A percentile compares a stretch with the other conserved stretches of the same genome.
These are phyloP conservation scores for Otatea glauca DNA, from an alignment of 176 grass and related monocot species.

Conservation along the genomic window DNA sequence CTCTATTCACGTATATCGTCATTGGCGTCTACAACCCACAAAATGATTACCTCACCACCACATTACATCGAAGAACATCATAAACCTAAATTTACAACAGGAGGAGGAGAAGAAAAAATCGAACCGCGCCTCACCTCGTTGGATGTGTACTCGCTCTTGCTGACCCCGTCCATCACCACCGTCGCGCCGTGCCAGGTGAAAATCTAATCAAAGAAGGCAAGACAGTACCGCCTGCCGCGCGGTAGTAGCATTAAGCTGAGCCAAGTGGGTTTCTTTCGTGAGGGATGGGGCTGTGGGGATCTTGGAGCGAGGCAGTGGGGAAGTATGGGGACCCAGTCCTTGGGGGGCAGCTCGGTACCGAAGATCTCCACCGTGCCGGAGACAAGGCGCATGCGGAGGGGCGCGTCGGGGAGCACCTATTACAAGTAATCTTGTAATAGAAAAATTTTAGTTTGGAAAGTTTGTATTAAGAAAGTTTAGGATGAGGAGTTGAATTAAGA, in stretches of 20 bases:
- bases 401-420: slow-evolving; percentile 69
- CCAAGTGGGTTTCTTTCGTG: neutral
- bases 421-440: too few relatives aligned
- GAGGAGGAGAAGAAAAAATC: neutral
- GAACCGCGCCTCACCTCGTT: slow-evolving; percentile 62
- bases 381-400: slow-evolving; percentile 80
- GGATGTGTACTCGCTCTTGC: slow-evolving; percentile 85
- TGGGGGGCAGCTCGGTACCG: slow-evolving; percentile 82
- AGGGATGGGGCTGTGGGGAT: slow-evolving; percentile 52
- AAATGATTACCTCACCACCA: neutral
- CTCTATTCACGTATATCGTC: slow-evolving; percentile 86
- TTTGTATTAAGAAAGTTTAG: too few relatives aligned
- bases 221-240: neutral
- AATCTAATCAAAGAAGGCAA: slow-evolving; percentile 46
- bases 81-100: slow-evolving; percentile 12
- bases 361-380: slow-evolving; percentile 90
- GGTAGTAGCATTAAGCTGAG: neutral
- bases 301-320: slow-evolving; percentile 56
- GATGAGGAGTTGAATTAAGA: too few relatives aligned
- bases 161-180: slow-evolving; percentile 76
- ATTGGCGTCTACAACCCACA: slow-evolving; percentile 68
- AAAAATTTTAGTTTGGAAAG: too few relatives aligned
- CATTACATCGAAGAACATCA: neutral
- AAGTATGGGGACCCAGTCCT: slow-evolving; percentile 55
- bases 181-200: slow-evolving; percentile 95